Evolutionary conservation across 2,329 filamentous ascomycete species (phyloP).

Genomic region (Trichoderma hamatum): DNA sequence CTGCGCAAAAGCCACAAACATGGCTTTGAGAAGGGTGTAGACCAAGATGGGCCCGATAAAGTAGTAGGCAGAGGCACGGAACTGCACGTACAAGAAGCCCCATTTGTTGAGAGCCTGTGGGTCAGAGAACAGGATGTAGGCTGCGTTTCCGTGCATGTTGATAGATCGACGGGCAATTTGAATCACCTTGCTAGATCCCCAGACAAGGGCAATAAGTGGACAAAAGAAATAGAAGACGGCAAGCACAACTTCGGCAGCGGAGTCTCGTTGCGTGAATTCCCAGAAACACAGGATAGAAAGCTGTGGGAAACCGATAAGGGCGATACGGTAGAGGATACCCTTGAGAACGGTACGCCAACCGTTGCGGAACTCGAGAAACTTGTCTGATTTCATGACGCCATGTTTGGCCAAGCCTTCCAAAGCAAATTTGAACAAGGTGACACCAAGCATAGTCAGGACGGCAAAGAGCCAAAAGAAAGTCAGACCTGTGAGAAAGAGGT

Average conservation of each 20-base stretch:
- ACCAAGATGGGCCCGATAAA: conserved; percentile 80
- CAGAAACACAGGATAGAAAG: conserved; percentile 89
- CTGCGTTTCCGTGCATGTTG: conserved; percentile 90
- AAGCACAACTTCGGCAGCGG: conserved; percentile 80
- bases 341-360: conserved; percentile 92
- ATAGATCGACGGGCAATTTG: conserved; percentile 86
- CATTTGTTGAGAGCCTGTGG: conserved; percentile 92
- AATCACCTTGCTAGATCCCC: conserved; percentile 89
- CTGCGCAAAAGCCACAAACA: conserved; percentile 82
- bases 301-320: conserved; percentile 88
- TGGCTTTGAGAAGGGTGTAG: conserved; percentile 83
- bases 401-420: conserved; percentile 81
- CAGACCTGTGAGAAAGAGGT: conserved; percentile 90
- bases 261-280: conserved; percentile 88
- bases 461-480: conserved; percentile 88
- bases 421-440: conserved; percentile 58
- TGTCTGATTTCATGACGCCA: conserved; percentile 79
- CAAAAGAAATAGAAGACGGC: conserved; percentile 88
- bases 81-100: conserved; percentile 97
- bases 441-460: conserved; percentile 65
- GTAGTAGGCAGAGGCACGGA: conserved; percentile 93
- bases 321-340: conserved; percentile 88
- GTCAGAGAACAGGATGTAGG: conserved; percentile 95
- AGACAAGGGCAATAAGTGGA: conserved; percentile 74
- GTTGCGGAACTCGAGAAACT: conserved; percentile 91